phyloP scores from a whole-genome alignment of 2,329 filamentous ascomycete species.

The Neonectria ditissima region DNA sequence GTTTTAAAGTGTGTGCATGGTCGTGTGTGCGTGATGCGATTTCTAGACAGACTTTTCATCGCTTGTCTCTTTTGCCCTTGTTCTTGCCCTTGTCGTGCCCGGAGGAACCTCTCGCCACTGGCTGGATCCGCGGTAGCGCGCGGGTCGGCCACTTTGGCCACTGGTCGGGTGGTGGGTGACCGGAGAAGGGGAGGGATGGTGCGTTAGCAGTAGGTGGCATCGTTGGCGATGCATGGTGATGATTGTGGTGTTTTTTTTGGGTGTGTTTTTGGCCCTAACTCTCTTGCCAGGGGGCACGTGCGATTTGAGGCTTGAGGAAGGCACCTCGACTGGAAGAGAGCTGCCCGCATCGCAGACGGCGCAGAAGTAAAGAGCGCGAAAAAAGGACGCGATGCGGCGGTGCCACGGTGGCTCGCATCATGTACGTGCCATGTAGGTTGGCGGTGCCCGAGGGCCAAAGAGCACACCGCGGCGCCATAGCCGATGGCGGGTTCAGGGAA shows the following conservation, averaged over 20 bases:
- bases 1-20: slow-evolving; percentile 28
- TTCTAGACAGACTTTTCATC: slow-evolving; percentile 6
- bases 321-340: neutral
- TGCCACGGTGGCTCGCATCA: slow-evolving; percentile 30
- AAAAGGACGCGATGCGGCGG: slow-evolving; percentile 3
- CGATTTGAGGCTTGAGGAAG: slow-evolving; percentile 4
- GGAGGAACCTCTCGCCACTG: slow-evolving; percentile 20
- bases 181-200: slow-evolving; percentile 19
- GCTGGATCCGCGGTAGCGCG: slow-evolving; percentile 37
- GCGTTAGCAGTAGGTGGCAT: slow-evolving; percentile 17
- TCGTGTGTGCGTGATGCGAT: slow-evolving; percentile 16
- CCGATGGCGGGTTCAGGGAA: neutral
- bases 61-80: slow-evolving; percentile 6
- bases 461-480: neutral
- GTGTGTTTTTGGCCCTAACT: slow-evolving; percentile 22
- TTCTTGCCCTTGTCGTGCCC: slow-evolving; percentile 17
- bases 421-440: slow-evolving; percentile 14
- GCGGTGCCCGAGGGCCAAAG: slow-evolving; percentile 8
- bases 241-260: too few species aligned
- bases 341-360: neutral
- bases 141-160: slow-evolving; percentile 31
- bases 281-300: slow-evolving; percentile 17
- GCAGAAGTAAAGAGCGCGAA: slow-evolving; percentile 13
- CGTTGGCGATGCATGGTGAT: slow-evolving; percentile 21
- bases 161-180: slow-evolving; percentile 29